Base-by-base conservation (phyloP, 2,329 filamentous ascomycete genomes). In the Talaromyces amestolkiae region DNA sequence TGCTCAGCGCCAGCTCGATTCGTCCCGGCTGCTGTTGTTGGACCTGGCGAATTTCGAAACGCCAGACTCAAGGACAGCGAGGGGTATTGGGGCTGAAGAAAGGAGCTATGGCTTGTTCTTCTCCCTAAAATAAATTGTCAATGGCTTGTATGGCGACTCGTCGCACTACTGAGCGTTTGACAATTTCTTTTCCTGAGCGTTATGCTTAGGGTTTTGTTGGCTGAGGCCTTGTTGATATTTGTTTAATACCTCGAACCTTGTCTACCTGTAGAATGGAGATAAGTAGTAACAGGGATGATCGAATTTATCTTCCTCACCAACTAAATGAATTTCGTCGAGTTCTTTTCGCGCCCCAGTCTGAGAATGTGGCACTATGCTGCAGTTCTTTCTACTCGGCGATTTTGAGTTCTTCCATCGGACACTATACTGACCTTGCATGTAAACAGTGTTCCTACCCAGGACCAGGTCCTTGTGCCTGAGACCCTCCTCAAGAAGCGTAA, bases 401-500 rank as follows among this genome's bases (percentile, higher is more conserved):
- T 85, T 79, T 85, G n/a, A 11, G 86, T 84, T 83, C 79, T 74
- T 75, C 81, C 78, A 84, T 84, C 87, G 85, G 89, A 86, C 86
- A 87, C 90, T 91, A 88, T 92, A 91, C 89, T 92, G 81, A 88
- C 81, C 76, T 80, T 71, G 65, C 65, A 66, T 68, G 63, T 64
- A 80, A 97, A 93, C 85, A 89, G 89, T 84, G 91, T 97, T 79
- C 92, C 95, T 74, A 96, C 93, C 82, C 85, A 93, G 83, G 92
- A 97, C 83, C 91, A 98, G 83, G 89, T 99, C 82, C 87, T 98
- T 82, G 92, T 98, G 80, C 95, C 95, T 75, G 95, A 99, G 92
- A 99, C 95, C 77, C 92, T 99, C 79, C 89, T 99, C 83, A 99
- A 99, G 91, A 99, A 99, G 92, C 92, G 95, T 87, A 99, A 99